Evolutionary conservation across 2,329 filamentous ascomycete species (phyloP).

Genomic region (Aspergillus ruber): DNA sequence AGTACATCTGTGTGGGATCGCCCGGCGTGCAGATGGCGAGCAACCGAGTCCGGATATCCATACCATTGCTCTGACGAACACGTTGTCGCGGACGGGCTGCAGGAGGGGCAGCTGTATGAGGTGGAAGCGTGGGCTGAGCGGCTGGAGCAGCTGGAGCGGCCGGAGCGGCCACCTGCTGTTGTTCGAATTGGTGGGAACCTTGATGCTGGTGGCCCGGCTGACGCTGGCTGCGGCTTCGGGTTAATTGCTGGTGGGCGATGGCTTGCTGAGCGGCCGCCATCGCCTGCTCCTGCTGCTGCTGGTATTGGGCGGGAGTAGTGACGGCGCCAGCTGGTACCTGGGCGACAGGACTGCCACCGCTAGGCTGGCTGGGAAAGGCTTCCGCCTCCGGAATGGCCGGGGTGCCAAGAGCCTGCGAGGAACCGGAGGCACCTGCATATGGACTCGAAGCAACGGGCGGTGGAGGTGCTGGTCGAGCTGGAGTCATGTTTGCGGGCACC

Average conservation of each 20-base stretch:
- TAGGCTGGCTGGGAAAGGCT: constrained; percentile 59
- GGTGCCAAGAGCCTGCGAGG: constrained; percentile 31
- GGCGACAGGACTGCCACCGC: constrained; percentile 60
- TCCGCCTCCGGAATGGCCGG: constrained; percentile 50
- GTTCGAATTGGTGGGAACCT: constrained; percentile 48
- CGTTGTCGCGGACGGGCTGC: constrained; percentile 67
- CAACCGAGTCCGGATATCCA: constrained; percentile 76
- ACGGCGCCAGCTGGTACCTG: constrained; percentile 46
- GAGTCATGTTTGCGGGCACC: constrained; percentile 33
- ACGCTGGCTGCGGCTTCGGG: constrained; percentile 68
- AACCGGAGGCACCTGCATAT: constrained; percentile 21
- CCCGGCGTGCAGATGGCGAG: constrained; percentile 85
- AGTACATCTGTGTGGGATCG: constrained; percentile 83
- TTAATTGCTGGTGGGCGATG: constrained; percentile 61
- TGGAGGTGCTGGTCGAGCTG: constrained; percentile 39
- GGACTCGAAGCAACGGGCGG: constrained; percentile 36
- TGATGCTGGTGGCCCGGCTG: constrained; percentile 47
- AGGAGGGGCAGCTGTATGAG: constrained; percentile 43
- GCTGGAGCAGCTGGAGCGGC: constrained; percentile 11
- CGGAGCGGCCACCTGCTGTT: constrained; percentile 22
- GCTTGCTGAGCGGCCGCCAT: constrained; percentile 73
- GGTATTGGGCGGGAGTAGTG: constrained; percentile 39
- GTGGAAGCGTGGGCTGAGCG: constrained; percentile 10
- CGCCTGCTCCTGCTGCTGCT: constrained; percentile 76
- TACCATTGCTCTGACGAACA: constrained; percentile 67